phyloP scores from a whole-genome alignment of 106 monocot species.

The Acorus gramineus region DNA sequence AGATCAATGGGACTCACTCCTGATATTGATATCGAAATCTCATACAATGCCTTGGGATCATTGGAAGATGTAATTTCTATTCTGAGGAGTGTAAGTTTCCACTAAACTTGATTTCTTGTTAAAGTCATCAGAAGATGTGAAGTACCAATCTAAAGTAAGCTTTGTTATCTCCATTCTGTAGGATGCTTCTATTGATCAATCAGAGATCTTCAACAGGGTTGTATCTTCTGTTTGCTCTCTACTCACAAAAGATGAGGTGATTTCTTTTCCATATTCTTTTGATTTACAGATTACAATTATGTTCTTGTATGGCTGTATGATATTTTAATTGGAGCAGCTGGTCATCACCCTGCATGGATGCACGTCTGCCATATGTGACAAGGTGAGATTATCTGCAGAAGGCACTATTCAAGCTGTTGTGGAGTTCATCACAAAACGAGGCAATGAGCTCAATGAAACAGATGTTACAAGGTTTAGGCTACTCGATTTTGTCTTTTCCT shows the following conservation, averaged over 20 bases:
- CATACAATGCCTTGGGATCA: constrained; percentile 81
- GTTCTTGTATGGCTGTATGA: not conserved
- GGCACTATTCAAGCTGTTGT: constrained; percentile 83
- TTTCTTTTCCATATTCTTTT: not conserved
- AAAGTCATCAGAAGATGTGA: no score
- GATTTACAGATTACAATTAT: not conserved
- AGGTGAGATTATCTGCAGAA: constrained; percentile 92
- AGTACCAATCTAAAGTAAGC: no score
- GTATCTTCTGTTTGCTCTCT: constrained; percentile 73
- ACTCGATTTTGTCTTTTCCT: not conserved
- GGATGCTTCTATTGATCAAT: constrained; percentile 98
- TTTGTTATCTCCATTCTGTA: constrained; percentile 20
- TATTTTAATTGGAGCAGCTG: constrained; percentile 43
- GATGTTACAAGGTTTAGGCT: constrained; percentile 67
- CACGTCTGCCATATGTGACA: constrained; percentile 73
- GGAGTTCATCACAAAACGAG: constrained; percentile 76
- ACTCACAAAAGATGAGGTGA: constrained; percentile 84
- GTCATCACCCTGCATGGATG: constrained; percentile 64
- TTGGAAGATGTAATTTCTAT: constrained; percentile 93
- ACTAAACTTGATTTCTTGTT: no score
- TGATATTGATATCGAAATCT: constrained; percentile 71
- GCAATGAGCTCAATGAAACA: constrained; percentile 67
- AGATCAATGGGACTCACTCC: constrained; percentile 28
- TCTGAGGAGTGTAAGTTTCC: constrained; percentile 61
- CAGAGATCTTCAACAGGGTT: constrained; percentile 84